Percentiles rank a stretch among this genome's conserved stretches.
phyloP scores from a whole-genome alignment of 441 rosid species.

The Croton setiger region DNA sequence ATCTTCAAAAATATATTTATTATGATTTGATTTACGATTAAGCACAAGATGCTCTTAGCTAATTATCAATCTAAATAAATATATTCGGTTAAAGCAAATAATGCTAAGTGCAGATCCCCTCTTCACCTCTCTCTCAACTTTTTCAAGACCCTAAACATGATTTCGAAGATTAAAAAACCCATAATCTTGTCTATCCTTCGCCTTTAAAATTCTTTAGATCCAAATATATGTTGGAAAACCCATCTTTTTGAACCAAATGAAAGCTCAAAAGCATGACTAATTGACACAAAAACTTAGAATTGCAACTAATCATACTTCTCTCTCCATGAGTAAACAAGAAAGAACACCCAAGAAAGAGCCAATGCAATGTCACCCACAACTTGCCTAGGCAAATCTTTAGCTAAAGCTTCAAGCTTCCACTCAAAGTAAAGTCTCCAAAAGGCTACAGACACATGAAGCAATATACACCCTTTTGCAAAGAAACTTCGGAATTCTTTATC shows the following conservation, averaged over 20 bases:
- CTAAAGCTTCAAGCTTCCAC: conserved; percentile 61
- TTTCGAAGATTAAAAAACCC: background rate
- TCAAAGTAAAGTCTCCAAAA: conserved; percentile 75
- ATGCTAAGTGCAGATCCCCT: background rate
- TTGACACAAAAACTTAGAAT: background rate
- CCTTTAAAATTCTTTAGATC: background rate
- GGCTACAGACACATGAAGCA: conserved; percentile 64
- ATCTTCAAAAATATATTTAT: background rate
- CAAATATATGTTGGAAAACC: conserved; percentile 8
- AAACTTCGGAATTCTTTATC: conserved; percentile 71
- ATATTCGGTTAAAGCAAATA: background rate
- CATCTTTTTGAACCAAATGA: background rate
- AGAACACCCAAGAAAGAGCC: conserved; percentile 74
- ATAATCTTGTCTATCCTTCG: background rate
- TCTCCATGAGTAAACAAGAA: conserved; percentile 76
- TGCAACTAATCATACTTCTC: conserved; percentile 67
- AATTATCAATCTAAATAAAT: too few species aligned
- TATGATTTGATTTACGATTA: conserved; percentile 10
- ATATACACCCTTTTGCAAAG: conserved; percentile 67
- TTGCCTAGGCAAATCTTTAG: conserved; percentile 60
- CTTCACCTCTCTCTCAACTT: background rate
- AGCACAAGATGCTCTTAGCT: background rate
- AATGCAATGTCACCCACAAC: conserved; percentile 68
- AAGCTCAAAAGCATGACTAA: background rate
- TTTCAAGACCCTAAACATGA: conserved; percentile 9